Percentiles rank a stretch among this genome's conserved stretches.
These are phyloP conservation scores for Tricholomella constricta DNA, from an alignment of 768 basidiomycete genomes.

Conservation along the genomic window DNA sequence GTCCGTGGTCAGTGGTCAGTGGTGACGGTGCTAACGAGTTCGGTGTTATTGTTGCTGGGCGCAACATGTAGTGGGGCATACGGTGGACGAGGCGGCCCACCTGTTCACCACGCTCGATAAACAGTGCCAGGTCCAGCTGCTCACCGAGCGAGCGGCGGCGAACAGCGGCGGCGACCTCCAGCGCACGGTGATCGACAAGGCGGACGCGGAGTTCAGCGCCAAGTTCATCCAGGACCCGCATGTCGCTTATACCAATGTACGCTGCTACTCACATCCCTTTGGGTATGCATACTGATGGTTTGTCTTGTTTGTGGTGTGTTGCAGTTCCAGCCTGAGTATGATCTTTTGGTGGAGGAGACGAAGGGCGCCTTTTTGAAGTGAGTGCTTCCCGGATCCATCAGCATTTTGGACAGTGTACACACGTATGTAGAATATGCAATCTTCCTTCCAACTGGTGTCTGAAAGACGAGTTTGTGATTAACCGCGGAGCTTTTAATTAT, in stretches of 20 bases:
- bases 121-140: slow-evolving; percentile 47
- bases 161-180: slow-evolving; percentile 18
- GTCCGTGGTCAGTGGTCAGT: too few relatives aligned
- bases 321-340: slow-evolving; percentile 30
- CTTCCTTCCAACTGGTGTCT: too few relatives aligned
- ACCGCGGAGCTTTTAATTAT: too few relatives aligned
- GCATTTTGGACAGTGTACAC: too few relatives aligned
- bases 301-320: not conserved
- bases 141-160: slow-evolving; percentile 44
- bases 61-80: slow-evolving; percentile 38
- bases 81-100: slow-evolving; percentile 45
- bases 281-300: not conserved
- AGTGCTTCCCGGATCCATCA: too few relatives aligned
- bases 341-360: slow-evolving; percentile 28
- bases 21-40: too few relatives aligned
- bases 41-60: too few relatives aligned
- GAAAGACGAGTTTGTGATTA: too few relatives aligned
- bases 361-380: slow-evolving; percentile 27
- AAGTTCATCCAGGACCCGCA: slow-evolving; percentile 22
- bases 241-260: slow-evolving; percentile 19
- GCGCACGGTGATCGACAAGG: slow-evolving; percentile 23
- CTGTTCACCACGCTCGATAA: slow-evolving; percentile 46
- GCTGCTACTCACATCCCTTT: too few relatives aligned
- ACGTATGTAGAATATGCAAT: not conserved
- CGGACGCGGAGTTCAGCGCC: slow-evolving; percentile 27